Conservation (phyloP, 768 basidiomycete genomes). For the Phylloporus sp. region DNA sequence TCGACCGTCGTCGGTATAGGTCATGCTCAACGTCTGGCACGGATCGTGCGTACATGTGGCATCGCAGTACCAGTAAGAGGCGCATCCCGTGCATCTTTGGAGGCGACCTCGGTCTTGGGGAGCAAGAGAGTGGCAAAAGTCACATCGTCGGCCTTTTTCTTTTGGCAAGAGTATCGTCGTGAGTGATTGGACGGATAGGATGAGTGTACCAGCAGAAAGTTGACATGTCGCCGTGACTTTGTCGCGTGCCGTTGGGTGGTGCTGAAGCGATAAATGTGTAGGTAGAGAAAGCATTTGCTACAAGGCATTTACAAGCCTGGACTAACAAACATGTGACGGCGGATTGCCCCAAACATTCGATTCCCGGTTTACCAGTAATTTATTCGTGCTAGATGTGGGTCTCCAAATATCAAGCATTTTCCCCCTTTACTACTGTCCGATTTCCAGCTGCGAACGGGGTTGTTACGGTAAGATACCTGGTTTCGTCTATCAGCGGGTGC, state of each 20-base stretch:
- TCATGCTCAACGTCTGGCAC: conserved; percentile 1
- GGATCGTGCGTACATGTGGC: conserved; percentile 47
- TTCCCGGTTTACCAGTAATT: too few species aligned
- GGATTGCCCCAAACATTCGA: too few species aligned
- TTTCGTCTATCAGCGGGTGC: too few species aligned
- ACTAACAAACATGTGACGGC: too few species aligned
- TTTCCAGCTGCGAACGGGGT: too few species aligned
- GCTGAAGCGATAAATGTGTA: conserved; percentile 29
- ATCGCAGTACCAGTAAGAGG: conserved; percentile 72
- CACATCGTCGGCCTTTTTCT: conserved; percentile 66
- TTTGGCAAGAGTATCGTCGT: conserved; percentile 45
- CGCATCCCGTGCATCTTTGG: conserved; percentile 62
- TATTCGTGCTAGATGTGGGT: too few species aligned
- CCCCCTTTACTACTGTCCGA: too few species aligned
- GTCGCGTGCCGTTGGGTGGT: conserved; percentile 48
- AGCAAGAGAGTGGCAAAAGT: conserved; percentile 49
- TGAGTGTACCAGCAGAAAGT: conserved; percentile 43
- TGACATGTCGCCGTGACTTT: conserved; percentile 42
- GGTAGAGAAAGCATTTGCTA: conserved; percentile 13
- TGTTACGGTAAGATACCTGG: too few species aligned
- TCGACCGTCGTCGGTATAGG: conserved; percentile 6
- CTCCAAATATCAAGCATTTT: too few species aligned
- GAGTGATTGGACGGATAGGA: conserved; percentile 46
- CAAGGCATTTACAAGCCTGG: too few species aligned
- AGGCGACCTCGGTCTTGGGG: conserved; percentile 32